phyloP scores from a whole-genome alignment of 169 alveolate species.

The Besnoitia besnoiti region DNA sequence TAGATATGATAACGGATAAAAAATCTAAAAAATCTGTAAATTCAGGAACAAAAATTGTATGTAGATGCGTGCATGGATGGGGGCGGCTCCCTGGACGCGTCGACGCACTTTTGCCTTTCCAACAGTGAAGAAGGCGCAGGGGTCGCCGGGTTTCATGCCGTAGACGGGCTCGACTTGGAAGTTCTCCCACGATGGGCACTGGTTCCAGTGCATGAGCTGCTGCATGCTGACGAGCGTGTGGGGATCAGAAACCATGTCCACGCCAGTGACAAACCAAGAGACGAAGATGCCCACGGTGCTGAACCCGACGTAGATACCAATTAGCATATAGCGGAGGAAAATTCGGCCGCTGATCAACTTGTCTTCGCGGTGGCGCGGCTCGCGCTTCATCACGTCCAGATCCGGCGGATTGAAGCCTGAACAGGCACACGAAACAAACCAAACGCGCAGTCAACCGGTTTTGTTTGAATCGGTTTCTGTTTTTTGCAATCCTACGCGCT shows the following conservation, averaged over 20 bases:
- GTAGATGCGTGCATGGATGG: too few relatives aligned
- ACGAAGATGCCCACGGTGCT: constrained; percentile 98
- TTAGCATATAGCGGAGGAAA: constrained; percentile 89
- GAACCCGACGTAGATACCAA: constrained; percentile 97
- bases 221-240: constrained; percentile 92
- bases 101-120: constrained; percentile 93
- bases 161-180: constrained; percentile 82
- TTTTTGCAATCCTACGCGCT: too few relatives aligned
- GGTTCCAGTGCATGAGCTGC: constrained; percentile 92
- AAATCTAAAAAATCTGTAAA: too few relatives aligned
- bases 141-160: constrained; percentile 82
- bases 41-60: too few relatives aligned
- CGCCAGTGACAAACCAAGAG: constrained; percentile 92
- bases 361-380: constrained; percentile 96
- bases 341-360: constrained; percentile 94
- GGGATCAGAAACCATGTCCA: constrained; percentile 89
- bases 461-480: too few relatives aligned
- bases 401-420: constrained; percentile 99
- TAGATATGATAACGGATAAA: too few relatives aligned
- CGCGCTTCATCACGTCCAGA: constrained; percentile 95
- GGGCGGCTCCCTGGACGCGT: too few relatives aligned
- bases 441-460: too few relatives aligned
- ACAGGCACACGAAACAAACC: not conserved
- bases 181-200: constrained; percentile 84
- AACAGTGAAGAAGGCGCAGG: constrained; percentile 95